phyloP scores from a whole-genome alignment of 768 basidiomycete genomes.

The Paxillus ammoniavirescens region DNA sequence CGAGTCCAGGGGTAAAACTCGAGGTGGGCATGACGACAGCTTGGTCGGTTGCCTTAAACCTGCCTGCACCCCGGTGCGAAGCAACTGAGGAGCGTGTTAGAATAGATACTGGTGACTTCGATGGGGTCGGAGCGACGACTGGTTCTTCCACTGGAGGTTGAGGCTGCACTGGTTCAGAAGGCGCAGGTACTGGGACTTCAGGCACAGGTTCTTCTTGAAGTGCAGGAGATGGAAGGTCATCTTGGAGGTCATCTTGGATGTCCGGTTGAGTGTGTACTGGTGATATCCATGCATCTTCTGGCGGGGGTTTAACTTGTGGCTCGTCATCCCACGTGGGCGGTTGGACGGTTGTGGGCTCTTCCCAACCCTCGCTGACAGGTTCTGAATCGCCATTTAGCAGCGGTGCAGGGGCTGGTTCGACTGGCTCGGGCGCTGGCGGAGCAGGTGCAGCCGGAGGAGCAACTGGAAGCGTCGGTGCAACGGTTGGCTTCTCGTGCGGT shows the following conservation, averaged over 20 bases:
- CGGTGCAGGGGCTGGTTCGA: slow-evolving; percentile 26
- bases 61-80: slow-evolving; percentile 55
- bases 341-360: slow-evolving; percentile 72
- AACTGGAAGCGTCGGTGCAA: slow-evolving; percentile 36
- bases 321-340: slow-evolving; percentile 74
- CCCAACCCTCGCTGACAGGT: slow-evolving; percentile 48
- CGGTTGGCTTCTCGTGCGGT: slow-evolving; percentile 62
- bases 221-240: slow-evolving; percentile 14
- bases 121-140: slow-evolving; percentile 33
- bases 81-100: slow-evolving; percentile 50
- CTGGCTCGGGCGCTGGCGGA: slow-evolving; percentile 22
- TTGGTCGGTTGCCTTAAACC: slow-evolving; percentile 73
- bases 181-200: slow-evolving; percentile 17
- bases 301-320: slow-evolving; percentile 38
- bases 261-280: slow-evolving; percentile 30
- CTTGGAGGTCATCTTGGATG: slow-evolving; percentile 17
- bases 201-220: slow-evolving; percentile 35
- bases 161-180: slow-evolving; percentile 16
- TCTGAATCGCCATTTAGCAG: slow-evolving; percentile 34
- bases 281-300: slow-evolving; percentile 31
- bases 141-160: slow-evolving; percentile 23
- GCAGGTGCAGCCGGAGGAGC: slow-evolving; percentile 27
- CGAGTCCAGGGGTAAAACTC: slow-evolving; percentile 57
- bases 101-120: slow-evolving; percentile 44
- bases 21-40: slow-evolving; percentile 77